phyloP scores from a whole-genome alignment of 257 asterid species.

The Solanum virginianum region DNA sequence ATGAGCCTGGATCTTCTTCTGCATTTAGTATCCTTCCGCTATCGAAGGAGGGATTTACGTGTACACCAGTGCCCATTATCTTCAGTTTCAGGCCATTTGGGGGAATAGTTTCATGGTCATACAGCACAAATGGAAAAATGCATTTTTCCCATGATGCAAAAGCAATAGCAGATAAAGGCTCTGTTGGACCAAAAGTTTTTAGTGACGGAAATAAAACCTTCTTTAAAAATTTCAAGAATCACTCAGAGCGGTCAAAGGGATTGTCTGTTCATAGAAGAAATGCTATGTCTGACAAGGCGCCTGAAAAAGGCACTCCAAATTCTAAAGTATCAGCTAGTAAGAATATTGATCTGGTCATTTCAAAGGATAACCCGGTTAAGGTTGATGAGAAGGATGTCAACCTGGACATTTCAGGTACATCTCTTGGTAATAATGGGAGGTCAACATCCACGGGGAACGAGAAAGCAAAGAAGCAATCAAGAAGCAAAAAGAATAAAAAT shows the following conservation, averaged over 20 bases:
- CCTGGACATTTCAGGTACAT: slow-evolving; percentile 3
- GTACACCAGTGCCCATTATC: slow-evolving; percentile 14
- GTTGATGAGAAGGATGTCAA: slow-evolving; percentile 9
- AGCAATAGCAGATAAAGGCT: slow-evolving; percentile 7
- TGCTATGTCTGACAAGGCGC: slow-evolving; percentile 14
- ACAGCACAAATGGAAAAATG: slow-evolving; percentile 17
- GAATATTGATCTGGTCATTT: slow-evolving; percentile 11
- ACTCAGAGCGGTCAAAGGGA: slow-evolving; percentile 16
- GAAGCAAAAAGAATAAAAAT: slow-evolving; percentile 27
- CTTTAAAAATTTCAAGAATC: slow-evolving; percentile 17
- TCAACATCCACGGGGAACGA: slow-evolving; percentile 21
- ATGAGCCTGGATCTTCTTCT: slow-evolving; percentile 19
- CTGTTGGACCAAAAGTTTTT: slow-evolving; percentile 17
- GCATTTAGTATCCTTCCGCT: slow-evolving; percentile 15
- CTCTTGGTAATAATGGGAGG: background rate
- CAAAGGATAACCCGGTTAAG: slow-evolving; percentile 14
- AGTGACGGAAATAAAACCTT: slow-evolving; percentile 10
- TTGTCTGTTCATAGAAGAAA: slow-evolving; percentile 27
- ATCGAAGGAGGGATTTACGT: slow-evolving; percentile 25
- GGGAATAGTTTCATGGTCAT: slow-evolving; percentile 14
- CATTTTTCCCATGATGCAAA: slow-evolving; percentile 38
- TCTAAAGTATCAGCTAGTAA: slow-evolving; percentile 18
- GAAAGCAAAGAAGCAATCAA: slow-evolving; percentile 30
- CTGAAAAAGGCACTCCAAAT: slow-evolving; percentile 11
- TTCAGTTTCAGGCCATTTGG: slow-evolving; percentile 16